Base-by-base conservation (phyloP, 345 rosid species). In the Citrus cavaleriei region DNA sequence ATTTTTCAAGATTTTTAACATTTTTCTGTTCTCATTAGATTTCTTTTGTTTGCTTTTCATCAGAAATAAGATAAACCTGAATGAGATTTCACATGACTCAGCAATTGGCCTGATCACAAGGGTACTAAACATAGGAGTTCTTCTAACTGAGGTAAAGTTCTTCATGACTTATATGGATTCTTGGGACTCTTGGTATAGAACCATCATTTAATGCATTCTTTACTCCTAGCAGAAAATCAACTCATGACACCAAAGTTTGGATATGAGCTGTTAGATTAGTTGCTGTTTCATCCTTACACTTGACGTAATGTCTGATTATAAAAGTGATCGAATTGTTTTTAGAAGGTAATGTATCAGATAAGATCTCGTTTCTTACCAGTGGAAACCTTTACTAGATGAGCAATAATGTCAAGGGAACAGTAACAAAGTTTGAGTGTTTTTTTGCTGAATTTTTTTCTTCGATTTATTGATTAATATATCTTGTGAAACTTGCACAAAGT, bases 21-120 rank as follows among this genome's bases (percentile, higher is more conserved):
- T 10, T 49, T 42, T 68, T 71, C 51, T 32, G 34, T 27, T 57
- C 79, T 75, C 63, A 65, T 30, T 35, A 54, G 21, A n/a, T 77
- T 72, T 57, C 25, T 76, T 62, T 12, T 28, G 55, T 69, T 42
- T 70, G 14, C 73, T 81, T 75, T 51, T 83, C 61, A 18, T 78
- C 85, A 93, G 98, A 88, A 87, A 90, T 65, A 96, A 94, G 84
- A 85, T 91, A 57, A 96, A 96, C 82, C 84, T 96, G 70, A 94
- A 93, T 74, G 98, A 91, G 85, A 94, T 96, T 81, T 96, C 99
- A 6, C 98, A 94, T 62, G 90, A 94, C 75, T 94, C 99, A 66
- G 98, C 98, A 30, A 93, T 92, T 70, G 98, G 97, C 14, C 97
- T 96, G 19, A 88, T 93, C 80, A 82, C 76, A 61, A 84, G 87